Evolutionary conservation across 2,329 filamentous ascomycete species (phyloP), one percentile per base, ranked within the genome.

Genomic region (Parascedosporium putredinis): DNA sequence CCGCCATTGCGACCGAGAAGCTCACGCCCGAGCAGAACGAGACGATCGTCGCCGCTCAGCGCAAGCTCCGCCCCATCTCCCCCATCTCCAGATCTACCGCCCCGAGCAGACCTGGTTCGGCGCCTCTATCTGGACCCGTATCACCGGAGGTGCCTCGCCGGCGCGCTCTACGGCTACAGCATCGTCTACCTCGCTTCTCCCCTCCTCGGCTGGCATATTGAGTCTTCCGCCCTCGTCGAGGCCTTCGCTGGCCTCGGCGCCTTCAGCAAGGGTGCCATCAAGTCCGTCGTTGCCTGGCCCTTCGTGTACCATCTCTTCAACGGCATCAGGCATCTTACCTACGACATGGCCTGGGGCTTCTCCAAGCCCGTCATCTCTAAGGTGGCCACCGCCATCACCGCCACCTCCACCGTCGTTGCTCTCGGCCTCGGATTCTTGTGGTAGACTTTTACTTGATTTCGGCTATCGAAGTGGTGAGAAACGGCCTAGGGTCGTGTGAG

Each of bases 61-160:
- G 90, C 60, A 76, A 84, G 50, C 69, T 76, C 62, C 90, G 90
- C 48, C 90, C 90, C 63, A 76, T 95, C 59, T 78, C 88, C 90
- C 90, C 50, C 89, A 96, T 65, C 79, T 96, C 55, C 66, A 71
- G 62, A 90, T 94, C 78, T 96, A 96, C 81, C 78, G 81, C 66
- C 79, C 84, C 53, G 81, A 88, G 67, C 86, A 96, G 70, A 93
- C 88, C 59, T 95, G 83, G 84, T 83, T 87, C 67, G 75, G 76
- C 58, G 83, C 81, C 58, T 81, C 74, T 51, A 75, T 76, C 57
- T 76, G 87, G 69, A 86, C 89, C 73, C 88, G 90, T 61, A 81
- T 95, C 71, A 91, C 88, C n/a, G 90, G 88, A 60, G 70, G 76
- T 62, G 67, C 75, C 76, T 94, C 57, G 83, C 82, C 53, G 86